Conservation (phyloP, 2,329 filamentous ascomycete genomes). For the Dendrostoma leiphaemia region DNA sequence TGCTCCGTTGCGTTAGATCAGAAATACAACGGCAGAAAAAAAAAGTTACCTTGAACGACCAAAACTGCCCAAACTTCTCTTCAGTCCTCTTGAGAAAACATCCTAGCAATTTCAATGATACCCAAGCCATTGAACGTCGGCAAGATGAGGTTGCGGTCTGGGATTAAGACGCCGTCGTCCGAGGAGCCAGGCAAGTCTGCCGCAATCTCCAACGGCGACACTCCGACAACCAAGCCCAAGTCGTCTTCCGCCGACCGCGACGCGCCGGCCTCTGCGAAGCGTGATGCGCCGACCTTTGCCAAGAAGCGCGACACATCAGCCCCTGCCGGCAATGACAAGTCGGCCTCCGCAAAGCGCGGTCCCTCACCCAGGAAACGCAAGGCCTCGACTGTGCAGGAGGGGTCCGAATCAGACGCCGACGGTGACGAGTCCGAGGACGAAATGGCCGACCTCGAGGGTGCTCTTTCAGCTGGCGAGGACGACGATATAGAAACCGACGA, state of each 20-base stretch:
- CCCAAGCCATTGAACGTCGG: conserved; percentile 4
- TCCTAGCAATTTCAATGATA: conserved; percentile 1
- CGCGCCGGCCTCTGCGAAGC: background rate
- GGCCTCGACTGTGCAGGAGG: conserved; percentile 47
- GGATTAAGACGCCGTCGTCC: conserved; percentile 18
- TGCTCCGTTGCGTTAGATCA: background rate
- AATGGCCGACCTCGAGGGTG: conserved; percentile 49
- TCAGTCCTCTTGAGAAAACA: background rate
- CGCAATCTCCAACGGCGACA: background rate
- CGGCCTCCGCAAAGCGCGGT: background rate
- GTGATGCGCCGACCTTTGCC: conserved; percentile 8
- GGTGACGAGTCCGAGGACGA: conserved; percentile 53
- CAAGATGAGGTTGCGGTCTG: conserved; percentile 18
- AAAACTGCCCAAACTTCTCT: background rate
- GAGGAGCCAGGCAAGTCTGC: conserved; percentile 12
- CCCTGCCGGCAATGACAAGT: background rate
- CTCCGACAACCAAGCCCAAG: conserved; percentile 5
- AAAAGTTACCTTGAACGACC: conserved; percentile 14
- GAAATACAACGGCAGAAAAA: conserved; percentile 20
- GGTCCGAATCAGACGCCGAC: background rate
- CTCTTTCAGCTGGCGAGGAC: conserved; percentile 55
- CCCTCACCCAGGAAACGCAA: conserved; percentile 59
- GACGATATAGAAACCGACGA: conserved; percentile 38
- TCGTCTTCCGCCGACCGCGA: conserved; percentile 3
- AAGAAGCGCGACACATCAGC: conserved; percentile 64